These are phyloP conservation scores for Lecanicillium sp. DNA, from an alignment of 2,329 filamentous ascomycete genomes.

Conservation along the genomic window DNA sequence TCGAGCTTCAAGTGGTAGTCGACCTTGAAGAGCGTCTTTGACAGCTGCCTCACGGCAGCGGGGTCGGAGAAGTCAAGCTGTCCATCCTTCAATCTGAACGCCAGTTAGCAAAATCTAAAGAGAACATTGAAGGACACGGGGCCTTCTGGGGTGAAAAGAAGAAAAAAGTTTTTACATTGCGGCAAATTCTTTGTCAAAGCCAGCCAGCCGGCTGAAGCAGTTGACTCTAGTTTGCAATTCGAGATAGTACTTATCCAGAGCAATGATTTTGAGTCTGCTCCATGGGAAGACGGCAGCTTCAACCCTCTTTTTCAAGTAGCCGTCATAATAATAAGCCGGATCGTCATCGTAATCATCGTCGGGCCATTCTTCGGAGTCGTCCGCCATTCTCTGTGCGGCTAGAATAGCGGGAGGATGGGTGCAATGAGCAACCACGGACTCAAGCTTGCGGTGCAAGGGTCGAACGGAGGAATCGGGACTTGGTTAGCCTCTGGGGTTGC, in stretches of 20 bases:
- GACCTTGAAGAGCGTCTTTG: constrained; percentile 60
- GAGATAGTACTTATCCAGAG: constrained; percentile 24
- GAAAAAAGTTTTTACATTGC: constrained; percentile 27
- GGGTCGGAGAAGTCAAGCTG: constrained; percentile 78
- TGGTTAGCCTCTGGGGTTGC: too few species aligned
- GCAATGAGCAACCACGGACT: too few species aligned
- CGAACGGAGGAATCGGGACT: too few species aligned
- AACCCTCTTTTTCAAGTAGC: not conserved
- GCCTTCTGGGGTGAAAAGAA: too few species aligned
- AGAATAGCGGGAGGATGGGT: too few species aligned
- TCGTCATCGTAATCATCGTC: too few species aligned
- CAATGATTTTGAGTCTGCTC: constrained; percentile 2
- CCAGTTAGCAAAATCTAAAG: not conserved
- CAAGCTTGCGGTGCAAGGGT: too few species aligned
- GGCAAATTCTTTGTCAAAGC: constrained; percentile 33
- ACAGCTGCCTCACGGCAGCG: constrained; percentile 68
- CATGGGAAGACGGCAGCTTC: not conserved
- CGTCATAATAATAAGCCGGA: too few species aligned
- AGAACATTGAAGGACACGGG: not conserved
- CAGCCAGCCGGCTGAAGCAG: constrained; percentile 32
- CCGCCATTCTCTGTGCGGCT: not conserved
- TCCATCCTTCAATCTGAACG: constrained; percentile 26
- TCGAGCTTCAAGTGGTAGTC: constrained; percentile 69
- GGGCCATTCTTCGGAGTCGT: constrained; percentile 2
- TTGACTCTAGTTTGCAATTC: constrained; percentile 27